Evolutionary conservation across 805 yeast genomes (phyloP).

Genomic region (Barnettozyma sucrosica): DNA sequence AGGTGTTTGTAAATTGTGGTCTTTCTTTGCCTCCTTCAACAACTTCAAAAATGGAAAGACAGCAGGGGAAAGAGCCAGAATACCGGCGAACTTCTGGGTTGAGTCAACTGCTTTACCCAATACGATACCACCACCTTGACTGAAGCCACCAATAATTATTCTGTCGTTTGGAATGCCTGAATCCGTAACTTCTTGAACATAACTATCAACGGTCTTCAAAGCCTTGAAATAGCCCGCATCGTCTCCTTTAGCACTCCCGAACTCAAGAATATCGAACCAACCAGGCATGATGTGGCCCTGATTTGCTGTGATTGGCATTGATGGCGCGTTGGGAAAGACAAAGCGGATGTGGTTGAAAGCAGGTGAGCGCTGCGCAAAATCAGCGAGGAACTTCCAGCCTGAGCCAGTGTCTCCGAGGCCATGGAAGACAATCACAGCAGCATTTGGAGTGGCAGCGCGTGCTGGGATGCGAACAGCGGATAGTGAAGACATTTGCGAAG

Average conservation of each 20-base stretch:
- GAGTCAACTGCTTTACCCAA: constrained; percentile 51
- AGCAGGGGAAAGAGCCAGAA: constrained; percentile 74
- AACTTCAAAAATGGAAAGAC: constrained; percentile 27
- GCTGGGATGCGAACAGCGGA: constrained; percentile 30
- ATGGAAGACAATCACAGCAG: constrained; percentile 73
- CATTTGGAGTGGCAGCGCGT: constrained; percentile 37
- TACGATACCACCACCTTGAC: constrained; percentile 87
- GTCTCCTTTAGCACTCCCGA: constrained; percentile 39
- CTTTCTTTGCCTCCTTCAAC: constrained; percentile 19
- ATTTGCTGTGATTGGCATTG: constrained; percentile 58
- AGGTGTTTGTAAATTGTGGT: constrained; percentile 59
- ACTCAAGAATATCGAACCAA: constrained; percentile 76
- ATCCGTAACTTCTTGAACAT: constrained; percentile 46
- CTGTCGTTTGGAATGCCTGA: constrained; percentile 52
- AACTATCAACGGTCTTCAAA: constrained; percentile 37
- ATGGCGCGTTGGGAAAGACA: constrained; percentile 90
- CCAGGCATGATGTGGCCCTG: constrained; percentile 66
- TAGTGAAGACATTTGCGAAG: constrained; percentile 7
- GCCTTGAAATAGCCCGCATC: constrained; percentile 48
- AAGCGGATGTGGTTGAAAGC: constrained; percentile 56
- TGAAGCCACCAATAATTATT: constrained; percentile 90
- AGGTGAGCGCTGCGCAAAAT: constrained; percentile 41
- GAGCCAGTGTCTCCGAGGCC: constrained; percentile 90
- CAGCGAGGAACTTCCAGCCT: constrained; percentile 85
- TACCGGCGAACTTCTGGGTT: constrained; percentile 69